These are phyloP conservation scores for Trypanosoma platydactyli DNA, from an alignment of 208 protist species.

Conservation along the genomic window DNA sequence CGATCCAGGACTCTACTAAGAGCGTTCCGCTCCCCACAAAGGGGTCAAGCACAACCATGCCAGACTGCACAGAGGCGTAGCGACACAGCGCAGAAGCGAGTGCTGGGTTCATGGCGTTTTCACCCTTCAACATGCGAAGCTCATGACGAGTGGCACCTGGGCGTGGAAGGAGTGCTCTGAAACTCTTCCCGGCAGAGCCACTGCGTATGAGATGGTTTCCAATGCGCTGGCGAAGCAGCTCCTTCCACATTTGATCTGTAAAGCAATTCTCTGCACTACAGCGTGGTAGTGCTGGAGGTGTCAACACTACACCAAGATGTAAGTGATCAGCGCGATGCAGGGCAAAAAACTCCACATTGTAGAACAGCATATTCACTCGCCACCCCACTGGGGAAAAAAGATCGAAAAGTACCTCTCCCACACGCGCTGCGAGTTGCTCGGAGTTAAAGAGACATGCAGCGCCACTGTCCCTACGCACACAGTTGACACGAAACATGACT, in stretches of 20 bases:
- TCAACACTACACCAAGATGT: slow-evolving; percentile 31
- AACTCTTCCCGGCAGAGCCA: neutral
- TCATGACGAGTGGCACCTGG: slow-evolving; percentile 32
- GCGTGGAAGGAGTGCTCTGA: slow-evolving; percentile 40
- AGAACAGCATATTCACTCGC: slow-evolving; percentile 54
- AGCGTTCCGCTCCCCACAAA: slow-evolving; percentile 40
- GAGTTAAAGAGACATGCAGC: slow-evolving; percentile 30
- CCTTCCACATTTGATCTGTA: slow-evolving; percentile 29
- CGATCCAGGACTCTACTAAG: slow-evolving; percentile 32
- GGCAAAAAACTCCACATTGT: slow-evolving; percentile 48
- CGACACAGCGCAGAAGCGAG: slow-evolving; percentile 31
- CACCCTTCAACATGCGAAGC: slow-evolving; percentile 38
- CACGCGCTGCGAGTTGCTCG: slow-evolving; percentile 36
- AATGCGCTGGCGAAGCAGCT: slow-evolving; percentile 45
- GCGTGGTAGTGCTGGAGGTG: slow-evolving; percentile 37
- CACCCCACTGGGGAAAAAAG: slow-evolving; percentile 24
- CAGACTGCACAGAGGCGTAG: slow-evolving; percentile 27
- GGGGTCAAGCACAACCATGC: slow-evolving; percentile 36
- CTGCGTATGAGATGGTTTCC: slow-evolving; percentile 14
- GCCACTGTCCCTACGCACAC: slow-evolving; percentile 35
- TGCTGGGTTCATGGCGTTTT: slow-evolving; percentile 45
- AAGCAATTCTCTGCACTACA: slow-evolving; percentile 30
- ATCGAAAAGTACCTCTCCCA: slow-evolving; percentile 35
- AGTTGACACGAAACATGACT: slow-evolving; percentile 40
- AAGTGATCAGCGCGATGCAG: slow-evolving; percentile 35